These are phyloP conservation scores for Diaporthe batatas DNA, from an alignment of 2,329 filamentous ascomycete species.

Conservation along the genomic window DNA sequence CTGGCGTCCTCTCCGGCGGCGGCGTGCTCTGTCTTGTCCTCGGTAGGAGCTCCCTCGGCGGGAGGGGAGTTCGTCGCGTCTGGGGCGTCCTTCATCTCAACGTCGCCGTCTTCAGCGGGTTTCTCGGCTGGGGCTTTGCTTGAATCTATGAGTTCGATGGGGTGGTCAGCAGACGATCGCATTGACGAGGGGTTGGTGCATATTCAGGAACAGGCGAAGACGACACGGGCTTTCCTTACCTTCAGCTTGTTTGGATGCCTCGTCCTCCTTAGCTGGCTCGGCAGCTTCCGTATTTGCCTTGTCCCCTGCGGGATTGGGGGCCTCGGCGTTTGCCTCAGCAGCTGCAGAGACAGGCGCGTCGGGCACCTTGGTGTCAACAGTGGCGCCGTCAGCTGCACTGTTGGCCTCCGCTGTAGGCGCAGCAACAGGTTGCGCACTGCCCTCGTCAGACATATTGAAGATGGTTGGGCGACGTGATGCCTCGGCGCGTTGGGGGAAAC, in stretches of 20 bases:
- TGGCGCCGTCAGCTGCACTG: constrained; percentile 27
- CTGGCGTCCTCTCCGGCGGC: constrained; percentile 52
- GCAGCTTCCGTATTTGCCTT: constrained; percentile 35
- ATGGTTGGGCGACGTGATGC: constrained; percentile 46
- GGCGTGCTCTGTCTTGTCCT: constrained; percentile 48
- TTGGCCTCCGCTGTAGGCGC: constrained; percentile 40
- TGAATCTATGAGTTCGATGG: constrained; percentile 46
- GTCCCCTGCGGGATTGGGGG: constrained; percentile 34
- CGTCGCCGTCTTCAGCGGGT: constrained; percentile 56
- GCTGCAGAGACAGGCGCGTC: constrained; percentile 34
- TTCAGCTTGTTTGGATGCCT: constrained; percentile 44
- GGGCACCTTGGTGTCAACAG: constrained; percentile 31
- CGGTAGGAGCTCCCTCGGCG: constrained; percentile 50
- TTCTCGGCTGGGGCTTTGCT: constrained; percentile 50
- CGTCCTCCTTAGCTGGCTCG: constrained; percentile 37
- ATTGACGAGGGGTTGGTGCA: neutral
- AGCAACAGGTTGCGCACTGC: constrained; percentile 40
- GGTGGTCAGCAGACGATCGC: constrained; percentile 46
- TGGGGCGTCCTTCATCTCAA: constrained; percentile 80
- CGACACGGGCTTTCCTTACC: constrained; percentile 41
- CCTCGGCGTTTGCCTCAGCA: constrained; percentile 42
- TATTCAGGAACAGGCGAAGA: neutral
- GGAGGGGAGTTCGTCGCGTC: constrained; percentile 58
- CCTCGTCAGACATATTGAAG: constrained; percentile 48
- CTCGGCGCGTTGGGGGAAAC: constrained; percentile 43